Percentiles rank a stretch among this genome's conserved stretches.
Evolutionary conservation across 768 basidiomycete genomes (phyloP).

Genomic region (Suillus tomentosus): DNA sequence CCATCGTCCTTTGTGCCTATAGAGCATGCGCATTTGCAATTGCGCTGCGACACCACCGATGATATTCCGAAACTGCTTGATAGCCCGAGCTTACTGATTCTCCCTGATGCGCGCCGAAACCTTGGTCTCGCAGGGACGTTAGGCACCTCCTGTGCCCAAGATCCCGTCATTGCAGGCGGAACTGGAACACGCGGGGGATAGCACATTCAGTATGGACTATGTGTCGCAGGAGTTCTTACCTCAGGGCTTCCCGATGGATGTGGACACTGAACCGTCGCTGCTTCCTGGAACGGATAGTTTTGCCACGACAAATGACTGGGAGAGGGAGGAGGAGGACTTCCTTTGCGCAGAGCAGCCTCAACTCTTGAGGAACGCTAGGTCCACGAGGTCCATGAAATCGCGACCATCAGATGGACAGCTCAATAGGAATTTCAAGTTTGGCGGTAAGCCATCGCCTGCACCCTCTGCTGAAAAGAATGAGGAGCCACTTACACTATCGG

Average conservation of each 20-base stretch:
- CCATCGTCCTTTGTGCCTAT: slow-evolving; percentile 27
- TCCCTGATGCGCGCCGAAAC: slow-evolving; percentile 54
- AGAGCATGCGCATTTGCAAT: slow-evolving; percentile 14
- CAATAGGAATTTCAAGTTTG: slow-evolving; percentile 75
- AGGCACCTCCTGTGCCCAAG: slow-evolving; percentile 61
- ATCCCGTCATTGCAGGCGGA: slow-evolving; percentile 42
- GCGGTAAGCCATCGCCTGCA: slow-evolving; percentile 43
- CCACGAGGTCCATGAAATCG: slow-evolving; percentile 36
- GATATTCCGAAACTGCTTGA: slow-evolving; percentile 6
- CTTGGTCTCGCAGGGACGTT: slow-evolving; percentile 69
- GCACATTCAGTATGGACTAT: slow-evolving; percentile 22
- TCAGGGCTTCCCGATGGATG: slow-evolving; percentile 25
- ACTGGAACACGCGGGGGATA: slow-evolving; percentile 24
- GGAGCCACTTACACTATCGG: slow-evolving; percentile 59
- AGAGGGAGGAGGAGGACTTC: slow-evolving; percentile 41
- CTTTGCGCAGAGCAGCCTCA: slow-evolving; percentile 18
- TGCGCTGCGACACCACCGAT: neutral
- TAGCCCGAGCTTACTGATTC: slow-evolving; percentile 39
- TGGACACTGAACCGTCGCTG: slow-evolving; percentile 38
- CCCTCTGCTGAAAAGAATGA: slow-evolving; percentile 13
- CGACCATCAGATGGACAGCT: slow-evolving; percentile 65
- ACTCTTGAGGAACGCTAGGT: slow-evolving; percentile 22
- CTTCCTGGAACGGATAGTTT: slow-evolving; percentile 40
- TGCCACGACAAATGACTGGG: slow-evolving; percentile 29
- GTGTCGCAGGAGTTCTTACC: slow-evolving; percentile 21